Evolutionary conservation across 208 protist species (phyloP).

Genomic region (Trypanosoma mega): DNA sequence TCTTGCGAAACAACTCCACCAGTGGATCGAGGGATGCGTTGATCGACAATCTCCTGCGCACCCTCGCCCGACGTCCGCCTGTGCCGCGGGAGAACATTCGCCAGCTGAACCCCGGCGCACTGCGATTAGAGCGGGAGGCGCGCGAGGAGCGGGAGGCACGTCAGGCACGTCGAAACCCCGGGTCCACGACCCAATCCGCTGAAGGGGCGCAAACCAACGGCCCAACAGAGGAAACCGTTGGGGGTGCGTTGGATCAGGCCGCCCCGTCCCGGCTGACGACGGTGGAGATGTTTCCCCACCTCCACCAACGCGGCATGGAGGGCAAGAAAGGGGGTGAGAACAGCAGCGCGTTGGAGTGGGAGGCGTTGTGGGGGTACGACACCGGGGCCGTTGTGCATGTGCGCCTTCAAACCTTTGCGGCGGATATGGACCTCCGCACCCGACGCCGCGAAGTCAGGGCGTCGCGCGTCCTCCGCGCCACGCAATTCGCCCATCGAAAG

Average conservation of each 20-base stretch:
- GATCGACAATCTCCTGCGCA: conserved; percentile 8
- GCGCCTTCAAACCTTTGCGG: conserved; percentile 8
- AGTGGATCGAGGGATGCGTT: conserved; percentile 12
- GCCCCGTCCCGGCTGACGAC: conserved; percentile 12
- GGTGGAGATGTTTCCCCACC: conserved; percentile 5
- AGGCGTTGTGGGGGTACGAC: conserved; percentile 33
- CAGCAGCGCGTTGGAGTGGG: conserved; percentile 13
- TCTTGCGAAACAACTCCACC: not conserved
- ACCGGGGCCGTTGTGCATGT: conserved; percentile 37
- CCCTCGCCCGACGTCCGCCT: conserved; percentile 3
- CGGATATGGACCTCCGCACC: conserved; percentile 7
- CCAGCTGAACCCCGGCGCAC: not conserved
- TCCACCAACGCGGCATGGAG: not conserved
- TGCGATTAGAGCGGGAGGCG: not conserved
- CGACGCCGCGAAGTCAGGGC: not conserved
- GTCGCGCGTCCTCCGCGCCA: not conserved
- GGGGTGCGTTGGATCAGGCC: conserved; percentile 16
- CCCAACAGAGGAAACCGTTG: not conserved
- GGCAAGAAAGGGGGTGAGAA: not conserved
- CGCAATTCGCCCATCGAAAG: not conserved
- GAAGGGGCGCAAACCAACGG: not conserved
- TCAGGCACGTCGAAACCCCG: not conserved
- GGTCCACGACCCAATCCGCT: not conserved
- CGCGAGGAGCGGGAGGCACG: not conserved
- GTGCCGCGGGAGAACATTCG: conserved; percentile 33